phyloP scores from a whole-genome alignment of 331 rosid genomes.

The Rhamnella rubrinervis region DNA sequence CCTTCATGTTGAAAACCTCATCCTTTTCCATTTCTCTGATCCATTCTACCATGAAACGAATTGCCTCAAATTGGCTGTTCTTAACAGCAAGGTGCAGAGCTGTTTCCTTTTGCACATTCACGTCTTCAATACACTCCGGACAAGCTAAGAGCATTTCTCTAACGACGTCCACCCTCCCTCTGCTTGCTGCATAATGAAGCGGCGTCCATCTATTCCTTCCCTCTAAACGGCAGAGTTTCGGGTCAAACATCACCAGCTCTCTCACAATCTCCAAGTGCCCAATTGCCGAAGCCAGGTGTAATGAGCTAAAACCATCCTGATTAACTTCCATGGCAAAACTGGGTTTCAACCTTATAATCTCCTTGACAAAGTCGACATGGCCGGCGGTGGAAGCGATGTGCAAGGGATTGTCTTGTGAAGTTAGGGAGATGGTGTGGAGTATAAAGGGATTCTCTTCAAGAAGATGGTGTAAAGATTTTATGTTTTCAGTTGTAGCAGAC shows the following conservation, averaged over 20 bases:
- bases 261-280: conserved; percentile 29
- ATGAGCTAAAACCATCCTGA: conserved; percentile 27
- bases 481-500: conserved; percentile 29
- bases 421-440: conserved; percentile 12
- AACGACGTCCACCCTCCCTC: conserved; percentile 25
- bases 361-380: conserved; percentile 29
- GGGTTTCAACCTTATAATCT: conserved; percentile 20
- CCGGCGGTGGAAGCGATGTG: conserved; percentile 24
- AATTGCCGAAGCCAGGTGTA: conserved; percentile 31
- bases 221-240: conserved; percentile 17
- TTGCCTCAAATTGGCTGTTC: conserved; percentile 22
- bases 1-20: conserved; percentile 9
- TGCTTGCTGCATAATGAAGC: conserved; percentile 34
- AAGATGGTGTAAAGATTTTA: conserved; percentile 20
- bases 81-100: conserved; percentile 37
- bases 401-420: conserved; percentile 26
- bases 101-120: conserved; percentile 21
- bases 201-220: conserved; percentile 34
- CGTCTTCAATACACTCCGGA: conserved; percentile 33
- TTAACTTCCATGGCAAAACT: conserved; percentile 23
- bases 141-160: conserved; percentile 28
- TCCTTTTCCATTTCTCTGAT: conserved; percentile 12
- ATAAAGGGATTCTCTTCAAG: conserved; percentile 24
- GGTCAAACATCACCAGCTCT: conserved; percentile 30
- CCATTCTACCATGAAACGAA: conserved; percentile 14